Evolutionary conservation across 352 stramenopile genomes (phyloP), one percentile per base, ranked within the genome.

Genomic region (Phytophthora uliginosa): DNA sequence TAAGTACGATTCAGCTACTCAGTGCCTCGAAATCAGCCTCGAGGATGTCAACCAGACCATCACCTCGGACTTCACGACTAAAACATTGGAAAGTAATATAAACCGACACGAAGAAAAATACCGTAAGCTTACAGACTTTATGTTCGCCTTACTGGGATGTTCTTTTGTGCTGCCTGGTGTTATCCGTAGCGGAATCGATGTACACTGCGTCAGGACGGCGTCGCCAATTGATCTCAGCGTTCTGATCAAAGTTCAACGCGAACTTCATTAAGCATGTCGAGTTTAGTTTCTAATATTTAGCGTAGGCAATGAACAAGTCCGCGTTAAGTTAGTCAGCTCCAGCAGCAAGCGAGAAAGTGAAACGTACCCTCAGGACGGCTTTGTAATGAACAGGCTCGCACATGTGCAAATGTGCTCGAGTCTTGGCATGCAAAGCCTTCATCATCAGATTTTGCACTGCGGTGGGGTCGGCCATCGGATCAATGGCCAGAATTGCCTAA

Each of bases 261-360:
- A 92, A 92, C 76, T 95, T 95, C 82, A 95, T 89, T 40, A 95
- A 66, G 8, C 83, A 84, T 24, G 69, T 73, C 6, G 77, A 77
- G 71, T 93, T 95, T 75, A 95, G 85, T 79, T 81, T 83, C 87
- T 95, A 18, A 13, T 3, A 10, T 31, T 1, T 31, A 31, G 7
- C 28, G 28, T 31, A 12, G 33, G 8, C 10, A 10, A 1, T 64
- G 22, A 8, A 31, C 28, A 31, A 31, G 28, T 31, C 7, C 28
- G 28, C 28, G 28, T 31, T 31, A 31, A 31, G 28, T 31, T 31
- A 31, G 4, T 31, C 28, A 31, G 4, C 28, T 31, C 28, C 28
- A 31, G 28, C 28, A 31, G 28, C 28, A 31, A 31, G 4, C 4
- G 28, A 31, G 28, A 31, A 7, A 31, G 22, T 7, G 3, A 7